phyloP scores from a whole-genome alignment of 148 eudicot genomes.

The Salicornia ramosissima region DNA sequence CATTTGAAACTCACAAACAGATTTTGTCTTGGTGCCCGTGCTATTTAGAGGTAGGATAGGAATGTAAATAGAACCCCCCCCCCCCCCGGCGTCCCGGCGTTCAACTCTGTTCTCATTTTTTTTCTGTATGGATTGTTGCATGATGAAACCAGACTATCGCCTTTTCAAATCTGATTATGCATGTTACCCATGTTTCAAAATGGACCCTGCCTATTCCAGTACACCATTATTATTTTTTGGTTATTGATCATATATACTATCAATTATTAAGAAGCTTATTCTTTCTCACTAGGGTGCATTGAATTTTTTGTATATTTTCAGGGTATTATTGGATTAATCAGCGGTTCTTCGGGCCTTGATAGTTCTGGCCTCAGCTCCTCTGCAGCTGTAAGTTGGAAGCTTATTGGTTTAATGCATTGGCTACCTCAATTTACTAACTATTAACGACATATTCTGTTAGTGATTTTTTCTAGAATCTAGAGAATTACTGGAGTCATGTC shows the following conservation, averaged over 20 bases:
- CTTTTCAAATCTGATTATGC: no score
- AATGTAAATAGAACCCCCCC: no score
- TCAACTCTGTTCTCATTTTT: no score
- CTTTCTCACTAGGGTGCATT: not conserved
- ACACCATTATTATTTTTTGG: not conserved
- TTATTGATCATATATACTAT: not conserved
- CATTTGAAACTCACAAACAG: no score
- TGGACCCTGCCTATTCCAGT: no score
- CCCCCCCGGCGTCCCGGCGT: no score
- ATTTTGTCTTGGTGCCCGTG: no score
- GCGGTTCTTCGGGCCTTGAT: constrained; percentile 82
- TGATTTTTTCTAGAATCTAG: not conserved
- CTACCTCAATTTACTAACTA: not conserved
- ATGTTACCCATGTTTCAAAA: no score
- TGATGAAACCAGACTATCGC: no score
- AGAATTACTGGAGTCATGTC: no score
- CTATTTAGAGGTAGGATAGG: no score
- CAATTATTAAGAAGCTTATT: constrained; percentile 2
- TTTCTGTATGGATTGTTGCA: no score
- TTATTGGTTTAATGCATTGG: not conserved
- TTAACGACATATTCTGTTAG: not conserved
- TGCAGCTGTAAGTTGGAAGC: constrained; percentile 80
- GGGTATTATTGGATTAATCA: constrained; percentile 78
- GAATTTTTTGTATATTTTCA: constrained; percentile 33
- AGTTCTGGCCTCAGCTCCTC: constrained; percentile 99